These are phyloP conservation scores for Coniferiporia weirii DNA, from an alignment of 1,284 basidiomycete genomes.

Conservation along the genomic window DNA sequence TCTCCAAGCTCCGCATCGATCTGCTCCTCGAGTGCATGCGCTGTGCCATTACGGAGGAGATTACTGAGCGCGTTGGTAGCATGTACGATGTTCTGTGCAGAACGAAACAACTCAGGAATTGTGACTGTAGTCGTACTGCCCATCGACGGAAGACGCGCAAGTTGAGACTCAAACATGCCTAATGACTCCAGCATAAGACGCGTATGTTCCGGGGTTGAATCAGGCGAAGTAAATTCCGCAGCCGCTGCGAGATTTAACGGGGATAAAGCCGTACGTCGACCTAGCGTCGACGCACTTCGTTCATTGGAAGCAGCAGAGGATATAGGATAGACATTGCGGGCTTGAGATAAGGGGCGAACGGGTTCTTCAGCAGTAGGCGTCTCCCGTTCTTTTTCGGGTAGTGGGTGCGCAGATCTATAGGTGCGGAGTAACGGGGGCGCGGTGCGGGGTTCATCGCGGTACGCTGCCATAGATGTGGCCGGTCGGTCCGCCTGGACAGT, in stretches of 20 bases:
- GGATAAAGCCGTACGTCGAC: neutral
- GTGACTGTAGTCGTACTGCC: slow-evolving; percentile 37
- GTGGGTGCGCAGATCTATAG: slow-evolving; percentile 29
- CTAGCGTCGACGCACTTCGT: slow-evolving; percentile 5
- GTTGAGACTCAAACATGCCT: slow-evolving; percentile 60
- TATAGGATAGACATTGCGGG: neutral
- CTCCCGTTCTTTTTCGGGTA: slow-evolving; percentile 20
- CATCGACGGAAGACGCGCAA: slow-evolving; percentile 45
- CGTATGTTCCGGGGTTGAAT: slow-evolving; percentile 47
- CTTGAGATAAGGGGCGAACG: slow-evolving; percentile 15
- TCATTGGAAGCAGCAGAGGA: slow-evolving; percentile 8
- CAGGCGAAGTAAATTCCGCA: slow-evolving; percentile 15
- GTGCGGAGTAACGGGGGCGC: slow-evolving; percentile 32
- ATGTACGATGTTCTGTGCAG: slow-evolving; percentile 57
- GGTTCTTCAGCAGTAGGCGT: neutral
- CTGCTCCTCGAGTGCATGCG: slow-evolving; percentile 59
- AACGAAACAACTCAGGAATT: slow-evolving; percentile 49
- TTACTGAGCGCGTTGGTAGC: slow-evolving; percentile 59
- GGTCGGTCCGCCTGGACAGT: slow-evolving; percentile 32
- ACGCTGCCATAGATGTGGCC: slow-evolving; percentile 47
- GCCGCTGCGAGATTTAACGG: slow-evolving; percentile 7
- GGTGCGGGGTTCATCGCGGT: slow-evolving; percentile 32
- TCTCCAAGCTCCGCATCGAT: slow-evolving; percentile 67
- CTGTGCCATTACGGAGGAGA: slow-evolving; percentile 49
- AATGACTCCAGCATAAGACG: slow-evolving; percentile 64